These are phyloP conservation scores for Cryphonectria carpinicola DNA, from an alignment of 2,329 filamentous ascomycete species.

Conservation along the genomic window DNA sequence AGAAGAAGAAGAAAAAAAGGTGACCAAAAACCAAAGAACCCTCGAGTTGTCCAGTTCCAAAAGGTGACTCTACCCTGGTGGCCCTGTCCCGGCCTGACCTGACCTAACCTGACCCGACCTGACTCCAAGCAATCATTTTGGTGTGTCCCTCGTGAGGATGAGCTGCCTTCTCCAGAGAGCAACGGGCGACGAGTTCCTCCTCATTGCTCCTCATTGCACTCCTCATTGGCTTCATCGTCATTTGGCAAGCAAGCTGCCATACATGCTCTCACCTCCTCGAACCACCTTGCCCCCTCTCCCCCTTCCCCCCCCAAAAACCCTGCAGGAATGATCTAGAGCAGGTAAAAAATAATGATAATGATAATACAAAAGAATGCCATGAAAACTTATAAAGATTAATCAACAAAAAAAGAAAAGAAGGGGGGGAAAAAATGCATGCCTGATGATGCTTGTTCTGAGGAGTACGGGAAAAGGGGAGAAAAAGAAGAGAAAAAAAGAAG, in stretches of 20 bases:
- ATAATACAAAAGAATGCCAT: slow-evolving; percentile 16
- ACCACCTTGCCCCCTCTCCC: not conserved
- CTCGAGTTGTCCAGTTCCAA: not conserved
- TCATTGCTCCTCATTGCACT: too few species aligned
- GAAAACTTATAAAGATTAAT: not conserved
- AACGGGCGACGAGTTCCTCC: too few species aligned
- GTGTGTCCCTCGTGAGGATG: not conserved
- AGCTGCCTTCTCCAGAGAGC: not conserved
- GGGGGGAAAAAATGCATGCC: slow-evolving; percentile 14
- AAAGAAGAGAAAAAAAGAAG: too few species aligned
- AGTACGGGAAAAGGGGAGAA: not conserved
- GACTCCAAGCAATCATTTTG: not conserved
- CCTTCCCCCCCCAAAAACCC: too few species aligned
- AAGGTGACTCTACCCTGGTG: not conserved
- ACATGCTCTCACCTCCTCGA: not conserved
- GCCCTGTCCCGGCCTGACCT: not conserved
- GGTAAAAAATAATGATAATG: not conserved
- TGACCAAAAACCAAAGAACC: not conserved
- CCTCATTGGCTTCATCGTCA: not conserved
- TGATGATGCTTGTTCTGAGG: not conserved
- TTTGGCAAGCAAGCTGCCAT: not conserved
- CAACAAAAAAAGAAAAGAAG: not conserved
- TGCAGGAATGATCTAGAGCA: slow-evolving; percentile 5
- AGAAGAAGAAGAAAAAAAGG: not conserved
- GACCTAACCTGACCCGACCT: not conserved